Percentiles rank a stretch among this genome's conserved stretches.
Evolutionary conservation across 345 rosid species (phyloP).

Genomic region (Kernera saxatilis): DNA sequence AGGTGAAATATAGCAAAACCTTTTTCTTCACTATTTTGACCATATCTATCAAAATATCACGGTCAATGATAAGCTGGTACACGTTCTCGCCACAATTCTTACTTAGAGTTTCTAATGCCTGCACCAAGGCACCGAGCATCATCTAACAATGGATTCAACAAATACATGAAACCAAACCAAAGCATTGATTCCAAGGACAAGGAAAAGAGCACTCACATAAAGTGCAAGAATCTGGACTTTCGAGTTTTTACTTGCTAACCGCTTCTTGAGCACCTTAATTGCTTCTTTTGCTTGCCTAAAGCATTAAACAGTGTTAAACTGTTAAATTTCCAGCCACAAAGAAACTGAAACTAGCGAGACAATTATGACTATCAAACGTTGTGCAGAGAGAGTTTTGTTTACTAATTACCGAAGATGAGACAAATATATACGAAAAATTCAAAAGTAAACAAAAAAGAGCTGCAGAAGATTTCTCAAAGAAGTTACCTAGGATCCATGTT

Average conservation of each 20-base stretch:
- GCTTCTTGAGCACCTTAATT: conserved; percentile 78
- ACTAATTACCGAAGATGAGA: no score
- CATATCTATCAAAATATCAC: conserved; percentile 87
- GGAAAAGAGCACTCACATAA: conserved; percentile 48
- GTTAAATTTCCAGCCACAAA: background rate
- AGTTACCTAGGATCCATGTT: conserved; percentile 81
- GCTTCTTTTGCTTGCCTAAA: conserved; percentile 89
- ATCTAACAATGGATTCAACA: background rate
- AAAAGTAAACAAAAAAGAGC: background rate
- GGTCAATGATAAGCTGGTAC: conserved; percentile 72
- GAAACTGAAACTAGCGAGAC: background rate
- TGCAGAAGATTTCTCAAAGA: background rate
- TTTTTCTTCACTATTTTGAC: conserved; percentile 93
- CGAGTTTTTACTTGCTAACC: conserved; percentile 71
- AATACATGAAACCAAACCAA: background rate
- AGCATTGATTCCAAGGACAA: background rate
- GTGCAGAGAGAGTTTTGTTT: no score
- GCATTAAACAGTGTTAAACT: conserved; percentile 2
- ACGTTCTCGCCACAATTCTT: conserved; percentile 89
- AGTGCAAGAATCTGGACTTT: conserved; percentile 82
- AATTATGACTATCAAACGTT: background rate
- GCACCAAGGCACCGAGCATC: background rate
- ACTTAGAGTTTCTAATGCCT: conserved; percentile 90
- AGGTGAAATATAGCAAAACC: conserved; percentile 36
- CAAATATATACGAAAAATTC: no score